Evolutionary conservation across 163 green algal species (phyloP).

Genomic region (Prototheca stagnorum): DNA sequence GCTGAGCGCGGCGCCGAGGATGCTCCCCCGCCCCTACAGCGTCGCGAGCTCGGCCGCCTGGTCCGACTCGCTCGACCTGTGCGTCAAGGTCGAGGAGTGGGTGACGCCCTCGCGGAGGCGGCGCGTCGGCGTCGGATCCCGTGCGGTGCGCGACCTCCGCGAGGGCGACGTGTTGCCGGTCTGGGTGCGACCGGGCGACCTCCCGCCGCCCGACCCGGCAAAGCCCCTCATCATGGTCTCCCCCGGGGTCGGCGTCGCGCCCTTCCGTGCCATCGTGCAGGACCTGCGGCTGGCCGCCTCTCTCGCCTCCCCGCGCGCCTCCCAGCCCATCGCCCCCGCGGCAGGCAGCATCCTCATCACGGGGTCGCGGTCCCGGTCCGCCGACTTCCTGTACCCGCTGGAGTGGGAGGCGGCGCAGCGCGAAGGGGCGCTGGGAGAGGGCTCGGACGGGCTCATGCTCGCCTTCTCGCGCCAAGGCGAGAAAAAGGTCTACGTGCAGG

Average conservation of each 20-base stretch:
- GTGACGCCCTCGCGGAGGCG: constrained; percentile 53
- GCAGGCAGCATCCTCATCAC: constrained; percentile 52
- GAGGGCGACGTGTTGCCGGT: constrained; percentile 27
- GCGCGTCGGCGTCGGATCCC: constrained; percentile 52
- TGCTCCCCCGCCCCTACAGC: constrained; percentile 70
- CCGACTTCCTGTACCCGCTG: constrained; percentile 58
- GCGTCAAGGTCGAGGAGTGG: constrained; percentile 65
- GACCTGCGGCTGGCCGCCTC: constrained; percentile 12
- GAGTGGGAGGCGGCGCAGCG: constrained; percentile 44
- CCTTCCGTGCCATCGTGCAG: constrained; percentile 73
- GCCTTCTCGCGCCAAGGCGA: constrained; percentile 57
- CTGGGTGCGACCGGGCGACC: constrained; percentile 47
- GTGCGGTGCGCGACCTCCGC: constrained; percentile 47
- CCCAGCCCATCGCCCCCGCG: not conserved
- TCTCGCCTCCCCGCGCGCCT: not conserved
- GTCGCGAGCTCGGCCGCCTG: constrained; percentile 43
- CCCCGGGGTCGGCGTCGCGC: constrained; percentile 77
- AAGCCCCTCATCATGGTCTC: constrained; percentile 63
- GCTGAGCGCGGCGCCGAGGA: constrained; percentile 32
- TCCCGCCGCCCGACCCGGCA: constrained; percentile 31
- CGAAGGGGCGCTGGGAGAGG: constrained; percentile 23
- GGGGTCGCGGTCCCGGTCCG: constrained; percentile 45
- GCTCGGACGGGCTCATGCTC: constrained; percentile 27
- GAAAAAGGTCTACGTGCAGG: constrained; percentile 64
- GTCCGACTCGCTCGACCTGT: constrained; percentile 12